Conservation (phyloP, 1,284 basidiomycete species). For the Boletus smithii region DNA sequence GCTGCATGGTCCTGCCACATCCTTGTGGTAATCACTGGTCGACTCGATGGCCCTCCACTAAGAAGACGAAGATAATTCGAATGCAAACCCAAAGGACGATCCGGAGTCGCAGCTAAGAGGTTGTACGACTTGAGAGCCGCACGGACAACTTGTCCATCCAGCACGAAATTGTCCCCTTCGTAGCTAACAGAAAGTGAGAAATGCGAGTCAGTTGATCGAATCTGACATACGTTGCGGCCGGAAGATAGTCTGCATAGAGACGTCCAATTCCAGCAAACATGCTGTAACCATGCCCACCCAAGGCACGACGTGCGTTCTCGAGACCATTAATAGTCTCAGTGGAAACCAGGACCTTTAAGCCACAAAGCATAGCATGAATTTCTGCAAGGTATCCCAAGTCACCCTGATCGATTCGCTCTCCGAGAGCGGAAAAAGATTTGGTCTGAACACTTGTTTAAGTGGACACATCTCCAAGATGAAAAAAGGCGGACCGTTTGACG, state of each 20-base stretch:
- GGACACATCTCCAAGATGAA: background rate
- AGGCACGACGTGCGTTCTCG: slow-evolving; percentile 65
- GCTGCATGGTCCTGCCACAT: slow-evolving; percentile 17
- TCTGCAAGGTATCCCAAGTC: slow-evolving; percentile 63
- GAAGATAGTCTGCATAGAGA: slow-evolving; percentile 63
- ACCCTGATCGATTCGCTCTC: slow-evolving; percentile 48
- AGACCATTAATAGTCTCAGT: slow-evolving; percentile 55
- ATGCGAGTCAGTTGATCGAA: background rate
- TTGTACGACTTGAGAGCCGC: slow-evolving; percentile 61
- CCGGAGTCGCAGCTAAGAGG: slow-evolving; percentile 20
- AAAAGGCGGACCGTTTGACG: slow-evolving; percentile 49
- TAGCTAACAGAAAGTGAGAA: slow-evolving; percentile 41
- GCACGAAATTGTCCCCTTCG: slow-evolving; percentile 77
- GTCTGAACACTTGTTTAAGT: slow-evolving; percentile 34
- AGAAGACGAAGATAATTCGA: slow-evolving; percentile 54
- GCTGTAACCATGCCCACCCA: slow-evolving; percentile 80
- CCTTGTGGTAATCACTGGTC: slow-evolving; percentile 10
- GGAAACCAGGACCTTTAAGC: slow-evolving; percentile 64
- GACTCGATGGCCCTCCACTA: slow-evolving; percentile 15
- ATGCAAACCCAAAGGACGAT: slow-evolving; percentile 43
- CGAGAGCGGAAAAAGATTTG: slow-evolving; percentile 49
- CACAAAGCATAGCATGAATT: slow-evolving; percentile 69
- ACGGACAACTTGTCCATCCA: slow-evolving; percentile 70
- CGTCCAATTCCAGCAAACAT: slow-evolving; percentile 64
- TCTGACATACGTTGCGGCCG: slow-evolving; percentile 54